Conservation (phyloP, 805 yeast species). For the Myxozyma melibiosi region DNA sequence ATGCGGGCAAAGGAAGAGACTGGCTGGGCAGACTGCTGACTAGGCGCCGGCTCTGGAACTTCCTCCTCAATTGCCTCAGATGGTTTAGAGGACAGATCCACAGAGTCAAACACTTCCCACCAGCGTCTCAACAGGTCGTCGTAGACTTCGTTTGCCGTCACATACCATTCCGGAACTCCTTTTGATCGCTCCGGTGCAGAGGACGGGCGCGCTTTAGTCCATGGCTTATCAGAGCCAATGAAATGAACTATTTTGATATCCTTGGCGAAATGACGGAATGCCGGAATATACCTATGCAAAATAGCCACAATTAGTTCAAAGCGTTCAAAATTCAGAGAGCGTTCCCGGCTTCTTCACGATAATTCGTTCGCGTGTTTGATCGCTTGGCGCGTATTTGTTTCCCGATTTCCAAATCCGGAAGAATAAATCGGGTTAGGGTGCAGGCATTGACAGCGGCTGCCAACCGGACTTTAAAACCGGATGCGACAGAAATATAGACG, state of each 20-base stretch:
- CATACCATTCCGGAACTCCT: conserved; percentile 16
- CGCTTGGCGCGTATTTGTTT: too few species aligned
- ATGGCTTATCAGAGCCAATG: conserved; percentile 46
- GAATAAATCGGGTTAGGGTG: too few species aligned
- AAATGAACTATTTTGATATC: conserved; percentile 48
- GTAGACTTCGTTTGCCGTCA: conserved; percentile 11
- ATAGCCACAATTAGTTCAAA: not conserved
- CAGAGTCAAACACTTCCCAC: conserved; percentile 24
- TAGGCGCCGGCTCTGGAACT: conserved; percentile 1
- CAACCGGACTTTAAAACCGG: too few species aligned
- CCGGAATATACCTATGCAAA: conserved; percentile 49
- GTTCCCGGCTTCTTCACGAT: too few species aligned
- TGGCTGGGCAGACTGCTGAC: not conserved
- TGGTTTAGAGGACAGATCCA: not conserved
- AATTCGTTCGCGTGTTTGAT: too few species aligned
- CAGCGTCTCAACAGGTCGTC: conserved; percentile 23
- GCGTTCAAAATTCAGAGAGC: too few species aligned
- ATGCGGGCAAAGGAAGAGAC: conserved; percentile 13
- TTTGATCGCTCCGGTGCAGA: not conserved
- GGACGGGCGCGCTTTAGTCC: conserved; percentile 36
- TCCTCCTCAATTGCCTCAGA: not conserved
- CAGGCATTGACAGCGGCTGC: too few species aligned
- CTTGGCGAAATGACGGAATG: conserved; percentile 55
- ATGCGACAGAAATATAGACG: too few species aligned
- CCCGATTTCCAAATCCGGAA: too few species aligned